These are phyloP conservation scores for Pseudogymnoascus sp. DNA, from an alignment of 2,329 filamentous ascomycete species.

Conservation along the genomic window DNA sequence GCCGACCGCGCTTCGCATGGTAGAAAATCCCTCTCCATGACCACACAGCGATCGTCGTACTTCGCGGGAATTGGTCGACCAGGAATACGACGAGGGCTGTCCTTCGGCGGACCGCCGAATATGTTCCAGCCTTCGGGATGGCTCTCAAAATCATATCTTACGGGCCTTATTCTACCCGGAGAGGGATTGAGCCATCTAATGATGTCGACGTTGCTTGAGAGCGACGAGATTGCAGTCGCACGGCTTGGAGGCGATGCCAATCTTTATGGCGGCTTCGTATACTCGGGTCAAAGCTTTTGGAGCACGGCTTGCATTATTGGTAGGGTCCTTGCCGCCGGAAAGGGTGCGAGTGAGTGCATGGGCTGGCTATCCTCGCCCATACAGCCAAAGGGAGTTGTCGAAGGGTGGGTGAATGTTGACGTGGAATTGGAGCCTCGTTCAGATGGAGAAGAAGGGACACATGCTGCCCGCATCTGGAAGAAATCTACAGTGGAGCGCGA, in stretches of 20 bases:
- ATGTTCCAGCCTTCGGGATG: slow-evolving; percentile 54
- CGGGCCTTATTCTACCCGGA: slow-evolving; percentile 57
- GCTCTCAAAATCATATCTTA: slow-evolving; percentile 62
- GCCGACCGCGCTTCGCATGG: not conserved
- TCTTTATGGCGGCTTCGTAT: slow-evolving; percentile 58
- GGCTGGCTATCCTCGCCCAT: slow-evolving; percentile 61
- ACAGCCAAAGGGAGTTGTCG: slow-evolving; percentile 41
- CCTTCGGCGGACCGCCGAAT: slow-evolving; percentile 43
- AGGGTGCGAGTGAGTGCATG: slow-evolving; percentile 58
- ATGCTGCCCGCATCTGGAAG: slow-evolving; percentile 54
- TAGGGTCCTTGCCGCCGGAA: slow-evolving; percentile 55
- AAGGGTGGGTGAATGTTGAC: slow-evolving; percentile 55
- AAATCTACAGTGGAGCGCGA: slow-evolving; percentile 53
- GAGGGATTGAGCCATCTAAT: slow-evolving; percentile 56
- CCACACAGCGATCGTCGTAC: slow-evolving; percentile 24
- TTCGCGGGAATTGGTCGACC: slow-evolving; percentile 27
- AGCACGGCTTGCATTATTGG: slow-evolving; percentile 60
- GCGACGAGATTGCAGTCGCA: slow-evolving; percentile 52
- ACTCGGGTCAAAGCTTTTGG: slow-evolving; percentile 60
- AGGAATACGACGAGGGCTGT: slow-evolving; percentile 20
- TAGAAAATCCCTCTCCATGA: slow-evolving; percentile 26
- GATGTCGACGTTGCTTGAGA: slow-evolving; percentile 60
- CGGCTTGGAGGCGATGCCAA: slow-evolving; percentile 54
- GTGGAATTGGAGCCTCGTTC: slow-evolving; percentile 40
- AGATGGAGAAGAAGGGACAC: slow-evolving; percentile 45